These are phyloP conservation scores for Solanum bukasovii DNA, from an alignment of 257 asterid species.

Conservation along the genomic window DNA sequence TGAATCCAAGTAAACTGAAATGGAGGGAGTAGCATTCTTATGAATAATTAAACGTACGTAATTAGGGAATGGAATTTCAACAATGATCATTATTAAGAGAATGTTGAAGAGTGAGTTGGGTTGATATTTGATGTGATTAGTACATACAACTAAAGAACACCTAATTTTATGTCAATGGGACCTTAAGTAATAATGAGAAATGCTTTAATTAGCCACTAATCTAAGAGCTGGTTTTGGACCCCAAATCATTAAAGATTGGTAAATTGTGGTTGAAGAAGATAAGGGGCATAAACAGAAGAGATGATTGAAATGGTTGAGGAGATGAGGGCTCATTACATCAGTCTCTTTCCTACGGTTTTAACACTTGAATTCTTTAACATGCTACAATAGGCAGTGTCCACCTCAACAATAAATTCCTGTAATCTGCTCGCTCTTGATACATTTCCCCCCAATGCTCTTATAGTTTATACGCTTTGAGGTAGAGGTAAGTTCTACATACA, in stretches of 20 bases:
- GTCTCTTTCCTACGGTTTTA: constrained; percentile 4
- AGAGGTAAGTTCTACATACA: not conserved
- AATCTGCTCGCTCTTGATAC: not conserved
- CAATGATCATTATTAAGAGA: not conserved
- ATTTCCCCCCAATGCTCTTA: not conserved
- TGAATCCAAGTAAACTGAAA: not conserved
- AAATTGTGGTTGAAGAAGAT: constrained; percentile 4
- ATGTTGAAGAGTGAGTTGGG: not conserved
- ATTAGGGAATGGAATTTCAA: not conserved
- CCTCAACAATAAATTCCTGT: not conserved
- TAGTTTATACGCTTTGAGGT: not conserved
- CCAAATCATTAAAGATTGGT: constrained; percentile 4
- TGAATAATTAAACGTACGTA: not conserved
- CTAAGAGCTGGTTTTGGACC: constrained; percentile 3
- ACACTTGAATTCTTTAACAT: not conserved
- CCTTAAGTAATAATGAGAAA: not conserved
- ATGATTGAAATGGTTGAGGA: not conserved
- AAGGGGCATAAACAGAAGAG: not conserved
- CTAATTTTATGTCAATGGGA: not conserved
- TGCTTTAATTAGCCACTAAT: not conserved
- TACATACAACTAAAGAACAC: not conserved
- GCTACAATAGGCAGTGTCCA: not conserved
- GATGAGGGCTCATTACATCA: not conserved
- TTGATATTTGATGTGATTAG: not conserved
- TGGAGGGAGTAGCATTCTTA: not conserved